phyloP scores from a whole-genome alignment of 768 basidiomycete species.

The Phallus indusiatus region DNA sequence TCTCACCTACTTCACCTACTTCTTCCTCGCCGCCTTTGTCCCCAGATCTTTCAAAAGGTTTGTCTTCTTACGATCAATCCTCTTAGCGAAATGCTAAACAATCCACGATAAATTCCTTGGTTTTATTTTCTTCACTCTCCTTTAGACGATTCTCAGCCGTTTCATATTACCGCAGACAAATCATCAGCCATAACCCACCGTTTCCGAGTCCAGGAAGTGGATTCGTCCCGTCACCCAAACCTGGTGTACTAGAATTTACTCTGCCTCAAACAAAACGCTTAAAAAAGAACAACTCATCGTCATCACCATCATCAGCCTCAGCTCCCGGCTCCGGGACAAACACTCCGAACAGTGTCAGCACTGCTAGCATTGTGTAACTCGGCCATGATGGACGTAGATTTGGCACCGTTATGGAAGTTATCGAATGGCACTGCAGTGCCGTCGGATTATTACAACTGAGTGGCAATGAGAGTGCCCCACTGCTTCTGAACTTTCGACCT shows the following conservation, averaged over 20 bases:
- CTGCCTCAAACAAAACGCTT: not conserved
- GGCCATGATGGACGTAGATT: not conserved
- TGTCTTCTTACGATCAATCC: too few species aligned
- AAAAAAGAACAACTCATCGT: not conserved
- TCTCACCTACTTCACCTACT: not conserved
- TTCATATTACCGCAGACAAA: constrained; percentile 1
- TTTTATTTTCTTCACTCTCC: not conserved
- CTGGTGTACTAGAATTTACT: constrained; percentile 61
- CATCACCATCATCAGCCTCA: not conserved
- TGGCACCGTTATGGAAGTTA: too few species aligned
- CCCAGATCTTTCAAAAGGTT: constrained; percentile 5
- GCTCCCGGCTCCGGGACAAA: not conserved
- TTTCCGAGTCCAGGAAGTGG: constrained; percentile 41
- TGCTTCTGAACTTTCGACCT: not conserved
- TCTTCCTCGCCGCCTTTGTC: not conserved
- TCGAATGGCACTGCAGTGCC: not conserved
- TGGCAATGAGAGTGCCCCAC: too few species aligned
- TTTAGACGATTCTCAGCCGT: constrained; percentile 4
- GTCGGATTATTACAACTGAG: too few species aligned
- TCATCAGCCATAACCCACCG: not conserved
- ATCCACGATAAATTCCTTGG: too few species aligned
- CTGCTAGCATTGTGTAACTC: not conserved
- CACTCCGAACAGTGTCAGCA: not conserved
- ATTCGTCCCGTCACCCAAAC: constrained; percentile 60
- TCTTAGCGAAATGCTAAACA: too few species aligned